These are phyloP conservation scores for Triticum dicoccoides DNA, from an alignment of 176 grass and related monocot genomes.

Conservation along the genomic window DNA sequence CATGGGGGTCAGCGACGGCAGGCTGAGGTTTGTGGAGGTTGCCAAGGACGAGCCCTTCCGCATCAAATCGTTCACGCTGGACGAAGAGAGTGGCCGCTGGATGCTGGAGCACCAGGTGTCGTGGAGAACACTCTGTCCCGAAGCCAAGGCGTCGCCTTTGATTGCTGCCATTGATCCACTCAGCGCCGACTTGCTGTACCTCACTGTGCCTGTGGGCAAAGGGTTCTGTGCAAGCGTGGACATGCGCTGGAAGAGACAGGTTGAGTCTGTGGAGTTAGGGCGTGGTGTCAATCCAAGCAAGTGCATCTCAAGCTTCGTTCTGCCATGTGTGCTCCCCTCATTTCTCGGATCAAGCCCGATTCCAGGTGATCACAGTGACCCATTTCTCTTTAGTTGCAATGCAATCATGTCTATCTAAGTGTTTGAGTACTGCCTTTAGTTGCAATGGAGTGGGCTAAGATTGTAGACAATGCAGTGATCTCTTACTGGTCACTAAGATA, in stretches of 20 bases:
- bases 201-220: not conserved
- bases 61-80: not conserved
- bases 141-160: not conserved
- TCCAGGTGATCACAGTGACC: not conserved
- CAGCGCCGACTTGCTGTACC: not conserved
- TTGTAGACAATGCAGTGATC: too few relatives aligned
- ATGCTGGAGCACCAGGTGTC: slow-evolving; percentile 10
- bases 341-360: slow-evolving; percentile 1
- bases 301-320: not conserved
- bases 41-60: not conserved
- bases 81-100: not conserved
- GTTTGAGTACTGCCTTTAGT: not conserved
- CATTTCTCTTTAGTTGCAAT: not conserved
- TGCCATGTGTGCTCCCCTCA: not conserved
- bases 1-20: slow-evolving; percentile 12
- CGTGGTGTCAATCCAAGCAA: not conserved
- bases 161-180: not conserved
- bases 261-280: not conserved
- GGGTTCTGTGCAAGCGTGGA: not conserved
- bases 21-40: slow-evolving; percentile 24
- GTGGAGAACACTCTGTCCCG: not conserved
- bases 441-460: too few relatives aligned
- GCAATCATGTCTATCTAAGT: not conserved
- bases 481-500: too few relatives aligned
- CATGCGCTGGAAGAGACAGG: not conserved